Evolutionary conservation across 1,139 yeast genomes (phyloP), one percentile per base, ranked within the genome.

Genomic region (Kazachstania sp.): DNA sequence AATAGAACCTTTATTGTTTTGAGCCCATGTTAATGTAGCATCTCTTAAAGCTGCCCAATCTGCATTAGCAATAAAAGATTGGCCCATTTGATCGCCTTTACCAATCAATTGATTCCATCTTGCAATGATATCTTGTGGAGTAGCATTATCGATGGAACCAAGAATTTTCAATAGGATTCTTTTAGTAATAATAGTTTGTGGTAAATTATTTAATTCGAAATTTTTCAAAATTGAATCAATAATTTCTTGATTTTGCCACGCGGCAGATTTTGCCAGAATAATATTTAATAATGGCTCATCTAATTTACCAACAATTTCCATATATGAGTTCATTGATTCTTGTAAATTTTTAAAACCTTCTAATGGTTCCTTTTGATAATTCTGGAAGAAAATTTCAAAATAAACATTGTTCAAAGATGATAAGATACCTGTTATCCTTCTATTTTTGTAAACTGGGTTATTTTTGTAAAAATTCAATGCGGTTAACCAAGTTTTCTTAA

Each of bases 41-140:
- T 82, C 87, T 67, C 90, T 75, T 49, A 88, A 69, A 1, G 95
- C 85, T 37, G 90, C 82, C 90, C 95, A 86, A 67, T 86, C 95
- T 23, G 92, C 94, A 59, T 79, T 79, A 5, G 95, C 90, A 56
- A 81, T 81, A 58, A 79, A 81, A 26, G 61, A 67, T 64, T 75
- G 77, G 7, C 78, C 76, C 47, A 73, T 72, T 16, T 67, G 60
- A 50, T 81, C 86, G 54, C 80, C 73, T 51, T 72, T 70, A 7
- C 59, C 50, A 42, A 83, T 65, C 35, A 83, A 70, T 45, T 77
- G 77, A 51, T 75, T 68, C 88, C 95, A 86, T 51, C 76, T 71
- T 15, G 63, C 57, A 52, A 82, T 65, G 48, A 85, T 78, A 45
- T 77, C 82, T 15, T 68, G 69, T 39, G 73, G 70, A 19, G 78